Percentiles rank a stretch among this genome's conserved stretches.
Evolutionary conservation across 78 protist species (phyloP).

Genomic region (Dictyostelium intermedium): DNA sequence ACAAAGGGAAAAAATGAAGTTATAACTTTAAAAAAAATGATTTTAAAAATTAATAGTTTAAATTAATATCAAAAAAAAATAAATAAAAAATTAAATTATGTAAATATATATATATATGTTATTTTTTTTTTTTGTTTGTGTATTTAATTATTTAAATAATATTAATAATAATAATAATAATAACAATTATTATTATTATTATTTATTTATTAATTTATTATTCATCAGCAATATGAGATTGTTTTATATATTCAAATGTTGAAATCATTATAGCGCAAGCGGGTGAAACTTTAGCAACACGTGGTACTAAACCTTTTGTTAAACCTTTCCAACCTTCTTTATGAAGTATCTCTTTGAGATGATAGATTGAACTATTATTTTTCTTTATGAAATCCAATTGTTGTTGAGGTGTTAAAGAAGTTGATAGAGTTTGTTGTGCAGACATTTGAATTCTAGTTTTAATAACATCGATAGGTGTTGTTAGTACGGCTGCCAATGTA

Average conservation of each 20-base stretch:
- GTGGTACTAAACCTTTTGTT: slow-evolving; percentile 79
- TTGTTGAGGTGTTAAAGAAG: neutral
- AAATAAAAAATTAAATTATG: no score
- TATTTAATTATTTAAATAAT: no score
- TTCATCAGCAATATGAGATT: slow-evolving; percentile 4
- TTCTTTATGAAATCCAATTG: neutral
- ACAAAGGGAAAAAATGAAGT: neutral
- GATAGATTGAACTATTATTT: neutral
- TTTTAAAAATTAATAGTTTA: neutral
- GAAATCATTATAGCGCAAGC: slow-evolving; percentile 92
- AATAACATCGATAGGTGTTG: slow-evolving; percentile 89
- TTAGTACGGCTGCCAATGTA: slow-evolving; percentile 73
- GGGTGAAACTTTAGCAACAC: slow-evolving; percentile 88
- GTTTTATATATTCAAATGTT: slow-evolving; percentile 80
- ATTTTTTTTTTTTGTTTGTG: no score
- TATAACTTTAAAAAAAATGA: neutral
- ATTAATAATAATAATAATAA: no score
- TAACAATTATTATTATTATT: no score
- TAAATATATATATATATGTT: no score
- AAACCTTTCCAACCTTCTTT: slow-evolving; percentile 81
- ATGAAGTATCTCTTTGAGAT: neutral
- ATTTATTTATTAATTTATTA: no score
- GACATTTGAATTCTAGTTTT: slow-evolving; percentile 86
- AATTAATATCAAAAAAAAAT: no score
- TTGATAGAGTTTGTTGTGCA: neutral